phyloP scores from a whole-genome alignment of 2,329 filamentous ascomycete genomes.

The Verticillium nonalfalfae region DNA sequence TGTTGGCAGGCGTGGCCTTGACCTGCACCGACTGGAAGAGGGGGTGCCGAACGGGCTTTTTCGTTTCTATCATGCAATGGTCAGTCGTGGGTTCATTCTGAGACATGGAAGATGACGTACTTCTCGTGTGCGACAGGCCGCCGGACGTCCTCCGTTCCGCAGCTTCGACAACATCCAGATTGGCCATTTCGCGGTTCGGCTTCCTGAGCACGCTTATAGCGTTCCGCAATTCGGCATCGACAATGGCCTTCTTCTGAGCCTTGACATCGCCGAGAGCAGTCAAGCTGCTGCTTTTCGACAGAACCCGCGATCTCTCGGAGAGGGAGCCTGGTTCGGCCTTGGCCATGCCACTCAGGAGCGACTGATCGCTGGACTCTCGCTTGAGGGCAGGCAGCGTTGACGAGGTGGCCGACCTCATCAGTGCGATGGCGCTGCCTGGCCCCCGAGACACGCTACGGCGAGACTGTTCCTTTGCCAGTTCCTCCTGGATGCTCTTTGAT shows the following conservation, averaged over 20 bases:
- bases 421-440: conserved; percentile 51
- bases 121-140: conserved; percentile 37
- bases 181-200: conserved; percentile 66
- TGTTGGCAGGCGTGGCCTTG: conserved; percentile 51
- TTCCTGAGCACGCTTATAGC: conserved; percentile 70
- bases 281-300: conserved; percentile 38
- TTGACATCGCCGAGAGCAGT: conserved; percentile 48
- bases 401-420: conserved; percentile 64
- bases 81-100: conserved; percentile 19
- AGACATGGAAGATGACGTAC: conserved; percentile 28
- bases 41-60: conserved; percentile 38
- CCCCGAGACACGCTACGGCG: conserved; percentile 49
- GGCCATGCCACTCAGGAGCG: conserved; percentile 41
- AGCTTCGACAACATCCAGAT: conserved; percentile 60
- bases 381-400: conserved; percentile 56
- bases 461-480: conserved; percentile 53
- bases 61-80: conserved; percentile 34
- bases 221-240: conserved; percentile 65
- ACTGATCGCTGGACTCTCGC: conserved; percentile 59
- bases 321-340: conserved; percentile 31
- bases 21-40: conserved; percentile 36
- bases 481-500: conserved; percentile 52
- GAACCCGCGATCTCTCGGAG: conserved; percentile 32
- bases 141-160: conserved; percentile 53
- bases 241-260: conserved; percentile 56